Evolutionary conservation across 495 filamentous ascomycete species (phyloP), one percentile per base, ranked within the genome.

Genomic region (Astrocystis sublimbata): DNA sequence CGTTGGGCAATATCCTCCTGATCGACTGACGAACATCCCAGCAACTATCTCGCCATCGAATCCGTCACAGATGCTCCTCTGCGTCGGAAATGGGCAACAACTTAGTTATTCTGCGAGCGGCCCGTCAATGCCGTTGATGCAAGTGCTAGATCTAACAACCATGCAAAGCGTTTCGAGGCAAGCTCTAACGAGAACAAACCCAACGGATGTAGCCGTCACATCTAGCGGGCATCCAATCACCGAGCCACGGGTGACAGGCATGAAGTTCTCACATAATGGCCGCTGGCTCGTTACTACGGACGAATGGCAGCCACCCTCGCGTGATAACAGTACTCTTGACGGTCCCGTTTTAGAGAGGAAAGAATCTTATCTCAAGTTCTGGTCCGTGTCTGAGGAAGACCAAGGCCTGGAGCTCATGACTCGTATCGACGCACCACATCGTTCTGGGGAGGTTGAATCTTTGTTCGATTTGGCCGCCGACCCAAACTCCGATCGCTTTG

Each of bases 201-300:
- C 88, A 6, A 97, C 94, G 0, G 89, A 87, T 52, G 73, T 89
- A 60, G 94, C 89, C 58, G 77, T 88, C 23, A 86, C 87, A 2
- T 88, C 89, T 19, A 87, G 89, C 58, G 83, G 86, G 0, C 81
- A 83, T 41, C 78, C 81, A 19, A 82, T 98, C 46, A 71, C 79
- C 1, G 86, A 96, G 60, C 93, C 94, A 7, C 85, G 88, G 62
- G 81, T 96, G 46, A 87, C 81, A 12, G 83, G 86, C 50, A 75
- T 99, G 58, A 80, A 85, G 53, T 82, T 93, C 60, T 90, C 89
- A 23, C 71, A 80, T 26, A 88, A 97, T 71, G 93, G 92, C 1
- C 83, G 86, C 64, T 99, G 94, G 94, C 81, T 99, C 63, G 92
- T 90, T 36, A 96, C 91, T 0, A 83, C 96, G 4, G 96, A 99